A percentile compares a stretch with the other conserved stretches of the same genome.
phyloP scores from a whole-genome alignment of 83 land plant species.

The Thuja plicata region DNA sequence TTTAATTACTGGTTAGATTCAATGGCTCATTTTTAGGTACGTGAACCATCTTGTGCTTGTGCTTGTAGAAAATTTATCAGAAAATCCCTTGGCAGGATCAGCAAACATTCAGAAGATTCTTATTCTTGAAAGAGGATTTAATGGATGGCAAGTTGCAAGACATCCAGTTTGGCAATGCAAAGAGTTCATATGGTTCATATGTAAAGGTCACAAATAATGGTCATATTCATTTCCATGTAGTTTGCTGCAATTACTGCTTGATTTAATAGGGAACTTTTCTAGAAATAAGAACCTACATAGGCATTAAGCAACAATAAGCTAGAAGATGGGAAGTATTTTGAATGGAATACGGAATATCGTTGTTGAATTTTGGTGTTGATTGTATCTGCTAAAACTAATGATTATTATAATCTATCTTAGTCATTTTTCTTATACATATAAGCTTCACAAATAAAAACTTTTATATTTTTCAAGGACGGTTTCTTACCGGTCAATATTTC shows the following conservation, averaged over 20 bases:
- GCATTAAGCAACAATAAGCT: background rate
- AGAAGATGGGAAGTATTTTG: background rate
- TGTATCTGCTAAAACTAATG: background rate
- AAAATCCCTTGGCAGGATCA: constrained; percentile 27
- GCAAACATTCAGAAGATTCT: constrained; percentile 39
- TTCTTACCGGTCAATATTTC: too few relatives aligned
- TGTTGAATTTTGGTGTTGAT: background rate
- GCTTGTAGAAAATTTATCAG: constrained; percentile 53
- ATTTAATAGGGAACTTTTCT: background rate
- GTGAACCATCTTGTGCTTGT: constrained; percentile 91
- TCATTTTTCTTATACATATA: too few relatives aligned
- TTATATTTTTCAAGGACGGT: too few relatives aligned
- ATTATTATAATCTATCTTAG: background rate
- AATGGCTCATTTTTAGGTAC: constrained; percentile 52
- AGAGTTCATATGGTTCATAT: constrained; percentile 55
- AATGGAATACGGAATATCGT: background rate
- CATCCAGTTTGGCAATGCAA: constrained; percentile 82
- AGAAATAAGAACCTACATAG: background rate
- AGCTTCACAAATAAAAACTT: too few relatives aligned
- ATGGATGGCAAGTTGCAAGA: constrained; percentile 88
- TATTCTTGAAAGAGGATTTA: constrained; percentile 87
- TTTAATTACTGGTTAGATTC: background rate
- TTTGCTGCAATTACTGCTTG: background rate
- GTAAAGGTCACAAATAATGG: constrained; percentile 35
- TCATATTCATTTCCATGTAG: background rate